Conservation (phyloP, 2,329 filamentous ascomycete species). For the Aspergillus candidus region DNA sequence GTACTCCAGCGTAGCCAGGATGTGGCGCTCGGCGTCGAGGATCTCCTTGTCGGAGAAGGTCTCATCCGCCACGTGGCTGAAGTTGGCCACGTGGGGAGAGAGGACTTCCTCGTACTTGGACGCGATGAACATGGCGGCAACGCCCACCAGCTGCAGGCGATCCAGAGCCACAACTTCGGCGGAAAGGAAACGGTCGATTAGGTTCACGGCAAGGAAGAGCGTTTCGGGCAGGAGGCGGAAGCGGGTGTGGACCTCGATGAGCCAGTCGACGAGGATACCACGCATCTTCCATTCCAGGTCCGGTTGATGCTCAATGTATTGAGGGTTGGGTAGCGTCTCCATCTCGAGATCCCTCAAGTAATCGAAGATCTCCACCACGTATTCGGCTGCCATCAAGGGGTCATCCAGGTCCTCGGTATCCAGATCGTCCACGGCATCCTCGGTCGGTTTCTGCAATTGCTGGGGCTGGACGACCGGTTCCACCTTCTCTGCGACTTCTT, state of each 20-base stretch:
- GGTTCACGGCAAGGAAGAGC: conserved; percentile 93
- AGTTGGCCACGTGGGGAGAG: conserved; percentile 93
- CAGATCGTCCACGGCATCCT: conserved; percentile 50
- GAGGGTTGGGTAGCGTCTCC: conserved; percentile 73
- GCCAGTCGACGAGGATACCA: conserved; percentile 94
- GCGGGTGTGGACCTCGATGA: conserved; percentile 95
- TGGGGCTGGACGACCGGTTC: conserved; percentile 28
- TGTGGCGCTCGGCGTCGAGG: conserved; percentile 90
- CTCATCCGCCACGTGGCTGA: conserved; percentile 93
- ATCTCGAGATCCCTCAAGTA: conserved; percentile 85
- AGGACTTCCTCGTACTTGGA: conserved; percentile 98
- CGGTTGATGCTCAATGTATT: conserved; percentile 93
- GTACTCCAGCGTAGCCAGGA: conserved; percentile 86
- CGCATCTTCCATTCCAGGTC: conserved; percentile 98
- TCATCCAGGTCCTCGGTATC: conserved; percentile 87
- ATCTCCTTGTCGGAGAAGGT: conserved; percentile 95
- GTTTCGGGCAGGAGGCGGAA: conserved; percentile 96
- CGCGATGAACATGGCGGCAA: conserved; percentile 98
- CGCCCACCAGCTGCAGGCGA: conserved; percentile 90
- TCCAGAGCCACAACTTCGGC: conserved; percentile 93
- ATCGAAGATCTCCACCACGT: conserved; percentile 94
- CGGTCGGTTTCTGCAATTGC: conserved; percentile 35
- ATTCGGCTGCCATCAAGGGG: conserved; percentile 96
- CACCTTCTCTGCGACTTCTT: conserved; percentile 24
- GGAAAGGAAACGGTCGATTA: conserved; percentile 95